These are phyloP conservation scores for Aspergillus ruber DNA, from an alignment of 2,329 filamentous ascomycete genomes.

Conservation along the genomic window DNA sequence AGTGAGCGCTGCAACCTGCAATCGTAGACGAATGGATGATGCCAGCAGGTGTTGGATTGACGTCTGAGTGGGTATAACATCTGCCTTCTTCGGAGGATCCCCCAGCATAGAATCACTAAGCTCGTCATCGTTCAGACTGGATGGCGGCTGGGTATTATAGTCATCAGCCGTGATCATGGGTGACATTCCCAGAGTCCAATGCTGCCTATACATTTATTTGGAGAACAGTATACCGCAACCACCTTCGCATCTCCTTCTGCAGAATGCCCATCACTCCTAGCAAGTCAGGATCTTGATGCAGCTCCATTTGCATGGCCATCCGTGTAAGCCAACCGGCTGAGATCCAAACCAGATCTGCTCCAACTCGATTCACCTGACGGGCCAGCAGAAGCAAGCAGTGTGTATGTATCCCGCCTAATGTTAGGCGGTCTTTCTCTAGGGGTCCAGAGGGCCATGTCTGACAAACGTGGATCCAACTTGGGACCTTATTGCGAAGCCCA, in stretches of 20 bases:
- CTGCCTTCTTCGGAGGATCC: neutral
- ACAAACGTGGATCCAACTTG: conserved; percentile 26
- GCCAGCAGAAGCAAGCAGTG: conserved; percentile 28
- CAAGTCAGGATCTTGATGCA: conserved; percentile 21
- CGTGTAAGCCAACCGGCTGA: conserved; percentile 17
- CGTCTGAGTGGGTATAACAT: neutral
- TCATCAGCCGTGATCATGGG: neutral
- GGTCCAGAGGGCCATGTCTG: conserved; percentile 34
- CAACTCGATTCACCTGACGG: conserved; percentile 22
- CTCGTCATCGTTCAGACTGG: neutral
- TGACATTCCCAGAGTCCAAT: conserved; percentile 8
- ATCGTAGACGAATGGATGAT: conserved; percentile 9
- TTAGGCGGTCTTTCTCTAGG: conserved; percentile 22
- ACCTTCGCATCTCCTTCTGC: conserved; percentile 9
- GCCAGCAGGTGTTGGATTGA: conserved; percentile 7
- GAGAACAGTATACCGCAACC: conserved; percentile 13
- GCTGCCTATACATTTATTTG: conserved; percentile 11
- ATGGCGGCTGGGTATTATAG: neutral
- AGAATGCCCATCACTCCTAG: conserved; percentile 14
- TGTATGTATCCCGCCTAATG: conserved; percentile 28
- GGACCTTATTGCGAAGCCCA: neutral
- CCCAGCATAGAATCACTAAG: neutral
- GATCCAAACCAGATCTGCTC: conserved; percentile 12
- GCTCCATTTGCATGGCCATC: conserved; percentile 21
- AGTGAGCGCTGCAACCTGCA: conserved; percentile 8